phyloP scores from a whole-genome alignment of 2,329 filamentous ascomycete species.

The Neocatenulostroma microsporum region DNA sequence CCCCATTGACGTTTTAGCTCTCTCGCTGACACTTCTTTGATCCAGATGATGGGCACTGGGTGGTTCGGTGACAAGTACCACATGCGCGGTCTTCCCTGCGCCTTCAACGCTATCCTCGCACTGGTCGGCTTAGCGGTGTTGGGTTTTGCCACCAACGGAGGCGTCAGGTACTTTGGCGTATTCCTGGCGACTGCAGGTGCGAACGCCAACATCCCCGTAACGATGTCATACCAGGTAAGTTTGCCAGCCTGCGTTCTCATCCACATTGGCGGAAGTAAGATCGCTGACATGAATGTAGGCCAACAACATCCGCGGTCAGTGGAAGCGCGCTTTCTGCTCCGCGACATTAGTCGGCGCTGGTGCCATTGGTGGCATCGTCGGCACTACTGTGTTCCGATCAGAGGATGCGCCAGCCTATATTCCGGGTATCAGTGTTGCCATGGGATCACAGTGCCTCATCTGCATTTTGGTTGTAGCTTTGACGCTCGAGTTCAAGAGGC shows the following conservation, averaged over 20 bases:
- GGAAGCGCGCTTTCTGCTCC: conserved; percentile 73
- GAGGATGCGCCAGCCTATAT: conserved; percentile 35
- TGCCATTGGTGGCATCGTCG: conserved; percentile 70
- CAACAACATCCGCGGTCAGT: conserved; percentile 80
- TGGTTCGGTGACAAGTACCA: too few species aligned
- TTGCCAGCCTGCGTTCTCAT: neutral
- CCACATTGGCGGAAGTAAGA: neutral
- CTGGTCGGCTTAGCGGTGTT: conserved; percentile 65
- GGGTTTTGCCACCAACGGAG: conserved; percentile 53
- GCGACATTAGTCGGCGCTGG: conserved; percentile 68
- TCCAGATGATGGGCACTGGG: too few species aligned
- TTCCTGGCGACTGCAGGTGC: conserved; percentile 66
- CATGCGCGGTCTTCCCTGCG: too few species aligned
- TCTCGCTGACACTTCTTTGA: too few species aligned
- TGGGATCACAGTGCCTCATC: conserved; percentile 22
- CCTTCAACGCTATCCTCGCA: conserved; percentile 54
- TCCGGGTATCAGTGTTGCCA: conserved; percentile 23
- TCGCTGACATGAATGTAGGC: conserved; percentile 40
- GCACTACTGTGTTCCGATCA: conserved; percentile 61
- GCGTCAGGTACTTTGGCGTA: conserved; percentile 62
- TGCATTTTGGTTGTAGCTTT: conserved; percentile 29
- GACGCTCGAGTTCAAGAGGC: conserved; percentile 25
- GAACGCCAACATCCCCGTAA: conserved; percentile 64
- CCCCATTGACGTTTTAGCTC: too few species aligned
- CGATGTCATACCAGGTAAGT: conserved; percentile 61